Evolutionary conservation across 108 stramenopile species (phyloP).

Genomic region (Skeletonema costatum): DNA sequence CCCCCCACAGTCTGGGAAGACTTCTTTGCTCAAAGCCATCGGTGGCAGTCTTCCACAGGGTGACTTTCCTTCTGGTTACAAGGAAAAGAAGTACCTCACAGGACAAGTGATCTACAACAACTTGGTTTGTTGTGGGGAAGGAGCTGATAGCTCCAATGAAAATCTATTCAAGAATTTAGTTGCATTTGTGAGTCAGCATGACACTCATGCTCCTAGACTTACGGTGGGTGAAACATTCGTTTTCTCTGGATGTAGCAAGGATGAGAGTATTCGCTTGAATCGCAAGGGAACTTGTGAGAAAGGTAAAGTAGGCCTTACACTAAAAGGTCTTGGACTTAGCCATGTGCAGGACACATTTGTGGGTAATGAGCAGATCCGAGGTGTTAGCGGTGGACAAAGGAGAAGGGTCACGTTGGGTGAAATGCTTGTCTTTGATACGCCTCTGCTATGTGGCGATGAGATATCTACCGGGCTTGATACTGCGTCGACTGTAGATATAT

Average conservation of each 20-base stretch:
- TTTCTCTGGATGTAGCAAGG: slow-evolving; percentile 34
- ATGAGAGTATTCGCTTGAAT: slow-evolving; percentile 6
- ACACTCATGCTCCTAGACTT: slow-evolving; percentile 40
- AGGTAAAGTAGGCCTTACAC: slow-evolving; percentile 21
- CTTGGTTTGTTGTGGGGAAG: slow-evolving; percentile 16
- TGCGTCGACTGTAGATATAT: slow-evolving; percentile 74
- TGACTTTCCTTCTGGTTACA: slow-evolving; percentile 5
- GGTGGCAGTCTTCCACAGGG: slow-evolving; percentile 30
- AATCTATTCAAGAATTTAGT: slow-evolving; percentile 32
- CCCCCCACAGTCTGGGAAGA: slow-evolving; percentile 36
- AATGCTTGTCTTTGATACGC: slow-evolving; percentile 30
- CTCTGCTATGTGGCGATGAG: slow-evolving; percentile 63
- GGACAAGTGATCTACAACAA: slow-evolving; percentile 35
- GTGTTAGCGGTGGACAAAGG: slow-evolving; percentile 60
- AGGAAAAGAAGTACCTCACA: slow-evolving; percentile 17
- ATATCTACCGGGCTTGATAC: slow-evolving; percentile 79
- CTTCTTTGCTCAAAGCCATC: slow-evolving; percentile 44
- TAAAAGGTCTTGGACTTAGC: slow-evolving; percentile 61
- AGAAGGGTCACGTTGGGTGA: slow-evolving; percentile 55
- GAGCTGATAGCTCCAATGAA: not conserved
- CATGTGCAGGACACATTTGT: slow-evolving; percentile 78
- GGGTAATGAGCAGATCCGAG: slow-evolving; percentile 52
- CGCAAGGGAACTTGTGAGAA: slow-evolving; percentile 2
- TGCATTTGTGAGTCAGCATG: slow-evolving; percentile 38
- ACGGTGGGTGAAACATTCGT: slow-evolving; percentile 44